Evolutionary conservation across 1,284 basidiomycete genomes (phyloP), one percentile per base, ranked within the genome.

Genomic region (Trametes hirsuta): DNA sequence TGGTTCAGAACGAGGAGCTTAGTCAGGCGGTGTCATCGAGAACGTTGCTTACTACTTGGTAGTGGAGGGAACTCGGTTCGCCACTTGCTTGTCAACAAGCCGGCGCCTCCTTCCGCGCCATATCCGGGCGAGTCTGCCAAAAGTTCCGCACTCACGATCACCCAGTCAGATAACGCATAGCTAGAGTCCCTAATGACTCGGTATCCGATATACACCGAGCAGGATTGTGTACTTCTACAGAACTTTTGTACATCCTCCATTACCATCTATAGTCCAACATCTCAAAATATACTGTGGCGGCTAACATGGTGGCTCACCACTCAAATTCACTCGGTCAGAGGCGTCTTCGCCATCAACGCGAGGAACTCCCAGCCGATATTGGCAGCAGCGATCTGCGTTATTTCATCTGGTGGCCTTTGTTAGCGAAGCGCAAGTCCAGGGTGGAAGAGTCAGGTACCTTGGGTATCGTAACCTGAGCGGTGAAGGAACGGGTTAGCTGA

Each of bases 341-440:
- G 74, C 3, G 69, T 70, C 66, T 69, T 70, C 8, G 73, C 73
- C 72, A 75, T 74, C 44, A 75, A 62, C 4, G 64, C 69, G 12
- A 74, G 66, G 5, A 74, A 66, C 42, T 73, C 68, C 67, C 70
- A 73, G 6, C 69, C 72, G 48, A 74, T 72, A 63, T 75, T 75
- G 12, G 74, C 73, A 6, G 73, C 74, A 21, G 73, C 72, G 55
- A 75, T 75, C 53, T 71, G 70, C 3, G 73, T 75, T 49, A 74
- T 73, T 63, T 75, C 73, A 53, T 72, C 73, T 73, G 57, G 5
- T 47, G n/a, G 15, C 41, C 6, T 15, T 15, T 9, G 47, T 62
- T 37, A 55, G 52, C 22, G 12, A 5, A 8, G 6, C 39, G 10
- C 30, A 41, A 9, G 25, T 3, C 24, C 24, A 14, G 10, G 11